Conservation (phyloP, 306 rosid species). For the Trifolium subterraneum region DNA sequence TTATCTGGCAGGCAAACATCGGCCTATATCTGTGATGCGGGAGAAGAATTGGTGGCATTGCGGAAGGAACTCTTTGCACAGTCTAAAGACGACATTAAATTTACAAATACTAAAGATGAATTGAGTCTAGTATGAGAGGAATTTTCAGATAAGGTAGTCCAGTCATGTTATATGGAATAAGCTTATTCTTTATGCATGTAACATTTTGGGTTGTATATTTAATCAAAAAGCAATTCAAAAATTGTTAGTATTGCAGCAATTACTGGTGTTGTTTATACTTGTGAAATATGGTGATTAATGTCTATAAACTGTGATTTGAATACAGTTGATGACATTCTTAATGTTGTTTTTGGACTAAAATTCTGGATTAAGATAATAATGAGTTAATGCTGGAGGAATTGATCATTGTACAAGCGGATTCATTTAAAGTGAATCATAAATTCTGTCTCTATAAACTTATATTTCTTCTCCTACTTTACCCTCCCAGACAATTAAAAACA, state of each 20-base stretch:
- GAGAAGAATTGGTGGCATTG: conserved; percentile 76
- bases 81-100: conserved; percentile 42
- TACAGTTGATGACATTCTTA: neutral
- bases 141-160: conserved; percentile 23
- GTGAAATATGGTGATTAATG: neutral
- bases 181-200: conserved; percentile 30
- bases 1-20: conserved; percentile 93
- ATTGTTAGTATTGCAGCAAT: conserved; percentile 2
- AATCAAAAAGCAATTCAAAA: conserved; percentile 5
- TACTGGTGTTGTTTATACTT: conserved; percentile 19
- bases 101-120: conserved; percentile 67
- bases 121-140: conserved; percentile 70
- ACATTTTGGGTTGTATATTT: conserved; percentile 33
- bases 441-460: neutral
- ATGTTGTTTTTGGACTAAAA: neutral
- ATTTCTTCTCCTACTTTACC: neutral
- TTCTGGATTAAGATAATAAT: neutral
- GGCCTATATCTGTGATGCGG: conserved; percentile 81
- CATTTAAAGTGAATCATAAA: neutral
- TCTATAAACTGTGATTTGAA: conserved; percentile 16
- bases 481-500: neutral
- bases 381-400: neutral
- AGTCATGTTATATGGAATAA: neutral
- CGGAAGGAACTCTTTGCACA: conserved; percentile 65
- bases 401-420: neutral